A percentile compares a stretch with the other conserved stretches of the same genome.
phyloP scores from a whole-genome alignment of 73 alveolate genomes.

The Uronychia setigera region DNA sequence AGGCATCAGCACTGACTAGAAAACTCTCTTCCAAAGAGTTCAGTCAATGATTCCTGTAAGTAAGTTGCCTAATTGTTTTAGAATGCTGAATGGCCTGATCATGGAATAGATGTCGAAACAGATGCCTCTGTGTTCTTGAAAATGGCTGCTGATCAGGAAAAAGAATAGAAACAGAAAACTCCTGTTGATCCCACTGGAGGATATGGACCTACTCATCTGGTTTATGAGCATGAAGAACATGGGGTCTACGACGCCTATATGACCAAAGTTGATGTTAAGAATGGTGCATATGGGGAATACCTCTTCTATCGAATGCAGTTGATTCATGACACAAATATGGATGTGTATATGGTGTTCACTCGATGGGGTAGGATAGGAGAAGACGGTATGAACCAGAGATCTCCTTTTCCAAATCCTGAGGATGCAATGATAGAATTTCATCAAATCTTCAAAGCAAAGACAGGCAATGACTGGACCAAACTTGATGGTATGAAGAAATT shows the following conservation, averaged over 20 bases:
- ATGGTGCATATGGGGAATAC: slow-evolving; percentile 94
- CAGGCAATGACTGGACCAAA: slow-evolving; percentile 86
- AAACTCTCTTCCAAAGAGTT: slow-evolving; percentile 20
- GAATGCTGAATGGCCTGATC: slow-evolving; percentile 24
- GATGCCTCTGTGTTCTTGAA: slow-evolving; percentile 81
- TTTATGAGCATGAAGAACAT: slow-evolving; percentile 39
- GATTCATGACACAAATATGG: slow-evolving; percentile 91
- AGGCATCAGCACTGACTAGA: slow-evolving; percentile 4
- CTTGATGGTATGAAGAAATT: slow-evolving; percentile 46
- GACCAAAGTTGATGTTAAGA: slow-evolving; percentile 95
- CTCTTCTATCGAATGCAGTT: slow-evolving; percentile 96
- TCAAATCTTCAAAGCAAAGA: slow-evolving; percentile 82
- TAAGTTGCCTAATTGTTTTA: background rate
- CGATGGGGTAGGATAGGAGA: slow-evolving; percentile 99
- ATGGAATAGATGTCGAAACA: background rate
- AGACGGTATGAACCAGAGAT: slow-evolving; percentile 92
- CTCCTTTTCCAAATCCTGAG: slow-evolving; percentile 80
- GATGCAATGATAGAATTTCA: slow-evolving; percentile 78
- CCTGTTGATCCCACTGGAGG: slow-evolving; percentile 65
- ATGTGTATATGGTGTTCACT: slow-evolving; percentile 93
- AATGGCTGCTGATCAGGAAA: slow-evolving; percentile 13
- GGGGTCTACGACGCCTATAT: slow-evolving; percentile 89
- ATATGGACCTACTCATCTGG: slow-evolving; percentile 41
- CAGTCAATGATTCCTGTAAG: background rate
- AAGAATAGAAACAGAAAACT: slow-evolving; percentile 42